These are phyloP conservation scores for Hibiscus syriacus DNA, from an alignment of 345 rosid species.

Conservation along the genomic window DNA sequence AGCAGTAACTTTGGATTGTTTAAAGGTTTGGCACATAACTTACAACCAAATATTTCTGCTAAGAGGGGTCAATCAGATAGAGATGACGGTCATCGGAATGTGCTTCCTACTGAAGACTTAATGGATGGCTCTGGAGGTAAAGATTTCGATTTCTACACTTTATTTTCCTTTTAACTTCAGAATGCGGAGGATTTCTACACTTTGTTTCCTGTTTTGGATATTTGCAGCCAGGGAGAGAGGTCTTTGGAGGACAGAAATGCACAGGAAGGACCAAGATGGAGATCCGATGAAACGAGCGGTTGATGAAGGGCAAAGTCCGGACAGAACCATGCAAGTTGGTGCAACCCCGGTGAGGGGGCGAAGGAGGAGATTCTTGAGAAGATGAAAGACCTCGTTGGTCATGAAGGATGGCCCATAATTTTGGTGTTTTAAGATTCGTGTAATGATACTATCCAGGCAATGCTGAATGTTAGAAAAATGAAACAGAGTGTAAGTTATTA, in stretches of 20 bases:
- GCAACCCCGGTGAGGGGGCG: slow-evolving; percentile 33
- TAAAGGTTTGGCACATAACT: slow-evolving; percentile 31
- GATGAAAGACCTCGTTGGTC: slow-evolving; percentile 21
- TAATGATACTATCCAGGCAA: neutral
- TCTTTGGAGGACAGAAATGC: slow-evolving; percentile 26
- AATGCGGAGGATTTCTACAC: neutral
- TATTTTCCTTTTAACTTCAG: neutral
- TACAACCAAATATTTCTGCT: slow-evolving; percentile 28
- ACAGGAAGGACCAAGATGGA: slow-evolving; percentile 62
- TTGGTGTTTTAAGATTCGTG: neutral
- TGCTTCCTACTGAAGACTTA: slow-evolving; percentile 32
- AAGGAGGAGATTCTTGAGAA: slow-evolving; percentile 56
- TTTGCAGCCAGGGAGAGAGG: slow-evolving; percentile 35
- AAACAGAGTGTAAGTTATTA: neutral
- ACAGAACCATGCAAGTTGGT: slow-evolving; percentile 21
- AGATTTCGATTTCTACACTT: neutral
- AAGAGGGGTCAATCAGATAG: slow-evolving; percentile 33
- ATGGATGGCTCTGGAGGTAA: slow-evolving; percentile 62
- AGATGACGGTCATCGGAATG: slow-evolving; percentile 24
- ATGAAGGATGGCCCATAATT: neutral
- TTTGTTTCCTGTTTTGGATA: neutral
- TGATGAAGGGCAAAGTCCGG: slow-evolving; percentile 50
- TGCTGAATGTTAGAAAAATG: neutral
- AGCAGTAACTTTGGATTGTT: slow-evolving; percentile 23
- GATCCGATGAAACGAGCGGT: slow-evolving; percentile 85